phyloP scores from a whole-genome alignment of 768 basidiomycete species.

The Suillus discolor region DNA sequence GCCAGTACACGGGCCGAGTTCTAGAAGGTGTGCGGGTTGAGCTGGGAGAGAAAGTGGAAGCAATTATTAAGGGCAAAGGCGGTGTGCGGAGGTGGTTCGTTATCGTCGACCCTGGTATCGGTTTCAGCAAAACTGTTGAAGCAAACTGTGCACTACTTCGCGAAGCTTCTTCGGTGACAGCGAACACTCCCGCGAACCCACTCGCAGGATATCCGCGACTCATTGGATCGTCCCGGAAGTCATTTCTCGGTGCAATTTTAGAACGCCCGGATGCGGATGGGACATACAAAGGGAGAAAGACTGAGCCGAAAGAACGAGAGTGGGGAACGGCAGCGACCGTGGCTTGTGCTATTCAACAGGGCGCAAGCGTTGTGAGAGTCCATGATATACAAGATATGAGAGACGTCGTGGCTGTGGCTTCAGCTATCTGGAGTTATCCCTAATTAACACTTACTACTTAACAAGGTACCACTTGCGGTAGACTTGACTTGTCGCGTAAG shows the following conservation, averaged over 20 bases:
- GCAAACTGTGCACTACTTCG: slow-evolving; percentile 75
- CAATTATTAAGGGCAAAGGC: slow-evolving; percentile 63
- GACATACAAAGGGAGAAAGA: slow-evolving; percentile 49
- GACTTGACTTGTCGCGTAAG: background rate
- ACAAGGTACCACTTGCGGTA: background rate
- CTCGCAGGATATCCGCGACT: slow-evolving; percentile 65
- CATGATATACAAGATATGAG: slow-evolving; percentile 76
- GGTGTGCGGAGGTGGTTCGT: slow-evolving; percentile 88
- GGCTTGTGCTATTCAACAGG: slow-evolving; percentile 73
- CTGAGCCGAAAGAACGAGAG: slow-evolving; percentile 63
- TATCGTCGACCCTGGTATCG: slow-evolving; percentile 89
- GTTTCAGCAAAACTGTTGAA: slow-evolving; percentile 86
- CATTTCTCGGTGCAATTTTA: slow-evolving; percentile 75
- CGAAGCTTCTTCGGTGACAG: slow-evolving; percentile 47
- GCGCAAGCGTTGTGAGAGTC: slow-evolving; percentile 73
- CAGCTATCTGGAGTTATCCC: slow-evolving; percentile 51
- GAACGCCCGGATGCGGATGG: slow-evolving; percentile 42
- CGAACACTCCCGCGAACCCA: slow-evolving; percentile 45
- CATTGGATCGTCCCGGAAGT: slow-evolving; percentile 82
- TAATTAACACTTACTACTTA: background rate
- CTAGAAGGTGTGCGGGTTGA: slow-evolving; percentile 71
- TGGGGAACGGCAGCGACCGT: slow-evolving; percentile 84
- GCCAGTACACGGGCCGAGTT: slow-evolving; percentile 49
- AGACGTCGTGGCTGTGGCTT: slow-evolving; percentile 72
- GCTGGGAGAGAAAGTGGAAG: slow-evolving; percentile 66